Evolutionary conservation across 164 flowering plant species (phyloP).

Genomic region (Magnolia kwangsiensis): DNA sequence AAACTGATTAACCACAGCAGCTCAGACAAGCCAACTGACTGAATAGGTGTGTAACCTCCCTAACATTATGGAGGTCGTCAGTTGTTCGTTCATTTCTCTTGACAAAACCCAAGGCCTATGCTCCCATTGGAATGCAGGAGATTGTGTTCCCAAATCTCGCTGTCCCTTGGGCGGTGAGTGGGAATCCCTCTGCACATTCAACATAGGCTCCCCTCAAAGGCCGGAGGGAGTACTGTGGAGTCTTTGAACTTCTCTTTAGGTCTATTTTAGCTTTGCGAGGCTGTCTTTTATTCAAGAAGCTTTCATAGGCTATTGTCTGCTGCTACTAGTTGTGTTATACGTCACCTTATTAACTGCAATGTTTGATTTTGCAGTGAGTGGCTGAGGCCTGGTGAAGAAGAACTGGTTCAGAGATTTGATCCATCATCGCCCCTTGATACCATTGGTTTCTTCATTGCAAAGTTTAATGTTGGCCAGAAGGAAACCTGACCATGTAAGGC

Average conservation of each 20-base stretch:
- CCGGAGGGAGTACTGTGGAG: too few relatives aligned
- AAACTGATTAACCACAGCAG: too few relatives aligned
- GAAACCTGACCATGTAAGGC: conserved; percentile 22
- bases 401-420: conserved; percentile 90
- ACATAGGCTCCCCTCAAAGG: too few relatives aligned
- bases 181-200: too few relatives aligned
- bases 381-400: conserved; percentile 90
- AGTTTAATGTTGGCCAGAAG: conserved; percentile 75
- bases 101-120: too few relatives aligned
- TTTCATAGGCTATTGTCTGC: neutral
- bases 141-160: too few relatives aligned
- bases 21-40: too few relatives aligned
- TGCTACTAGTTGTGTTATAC: neutral
- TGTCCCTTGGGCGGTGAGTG: too few relatives aligned
- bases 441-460: conserved; percentile 95
- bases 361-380: conserved; percentile 57
- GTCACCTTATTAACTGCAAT: neutral
- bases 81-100: too few relatives aligned
- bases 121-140: too few relatives aligned
- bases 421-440: conserved; percentile 89
- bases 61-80: too few relatives aligned
- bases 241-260: neutral
- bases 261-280: neutral
- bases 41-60: too few relatives aligned
- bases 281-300: neutral